phyloP scores from a whole-genome alignment of 1,284 basidiomycete genomes.

The Naganishia sp. region DNA sequence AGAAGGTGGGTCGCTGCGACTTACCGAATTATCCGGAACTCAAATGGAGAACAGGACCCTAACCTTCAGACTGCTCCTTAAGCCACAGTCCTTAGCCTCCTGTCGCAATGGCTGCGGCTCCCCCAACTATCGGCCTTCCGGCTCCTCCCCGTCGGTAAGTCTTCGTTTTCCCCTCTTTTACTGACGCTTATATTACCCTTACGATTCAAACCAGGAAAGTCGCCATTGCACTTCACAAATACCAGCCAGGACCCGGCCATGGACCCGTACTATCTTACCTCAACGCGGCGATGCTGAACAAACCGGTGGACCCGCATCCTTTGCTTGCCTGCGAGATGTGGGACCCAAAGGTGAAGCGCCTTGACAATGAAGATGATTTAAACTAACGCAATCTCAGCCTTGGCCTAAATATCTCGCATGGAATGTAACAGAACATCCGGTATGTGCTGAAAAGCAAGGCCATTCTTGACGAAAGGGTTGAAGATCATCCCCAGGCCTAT shows the following conservation, averaged over 20 bases:
- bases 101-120: constrained; percentile 19
- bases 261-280: constrained; percentile 34
- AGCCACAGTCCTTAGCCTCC: neutral
- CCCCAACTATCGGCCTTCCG: constrained; percentile 26
- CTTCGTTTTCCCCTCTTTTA: neutral
- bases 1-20: no score
- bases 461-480: neutral
- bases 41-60: no score
- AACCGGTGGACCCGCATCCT: constrained; percentile 32
- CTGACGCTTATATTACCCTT: neutral
- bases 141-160: constrained; percentile 23
- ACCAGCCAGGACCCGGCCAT: constrained; percentile 35
- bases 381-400: constrained; percentile 5
- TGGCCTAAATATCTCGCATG: constrained; percentile 36
- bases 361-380: neutral
- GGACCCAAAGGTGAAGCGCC: constrained; percentile 33
- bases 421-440: constrained; percentile 34
- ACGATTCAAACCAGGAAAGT: constrained; percentile 4
- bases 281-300: constrained; percentile 31
- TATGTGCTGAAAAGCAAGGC: neutral
- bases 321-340: constrained; percentile 34
- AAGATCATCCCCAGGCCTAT: constrained; percentile 23
- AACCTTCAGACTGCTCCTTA: no score
- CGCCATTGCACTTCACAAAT: constrained; percentile 28
- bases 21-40: no score